Percentiles rank a stretch among this genome's conserved stretches.
Evolutionary conservation across 1,139 yeast genomes (phyloP).

Genomic region (Suhomyces maxii): DNA sequence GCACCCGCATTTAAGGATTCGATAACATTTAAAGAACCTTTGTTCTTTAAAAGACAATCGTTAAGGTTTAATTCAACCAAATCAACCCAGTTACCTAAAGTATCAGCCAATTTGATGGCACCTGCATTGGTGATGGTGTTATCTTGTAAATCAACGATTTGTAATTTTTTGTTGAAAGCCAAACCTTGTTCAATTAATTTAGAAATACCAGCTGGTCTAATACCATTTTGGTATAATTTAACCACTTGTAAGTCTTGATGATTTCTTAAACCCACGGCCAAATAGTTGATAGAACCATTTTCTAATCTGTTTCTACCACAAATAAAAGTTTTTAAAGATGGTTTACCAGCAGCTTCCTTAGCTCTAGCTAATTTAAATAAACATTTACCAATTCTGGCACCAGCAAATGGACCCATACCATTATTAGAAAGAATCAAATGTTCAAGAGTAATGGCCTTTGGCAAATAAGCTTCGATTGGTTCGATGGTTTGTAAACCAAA

Average conservation of each 20-base stretch:
- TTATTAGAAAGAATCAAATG: conserved; percentile 89
- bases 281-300: conserved; percentile 82
- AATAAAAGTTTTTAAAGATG: conserved; percentile 72
- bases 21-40: conserved; percentile 62
- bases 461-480: conserved; percentile 75
- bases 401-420: conserved; percentile 98
- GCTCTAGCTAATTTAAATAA: conserved; percentile 69
- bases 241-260: conserved; percentile 74
- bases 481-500: conserved; percentile 94
- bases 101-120: conserved; percentile 50
- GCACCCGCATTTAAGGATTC: conserved; percentile 46
- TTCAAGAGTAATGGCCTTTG: conserved; percentile 74
- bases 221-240: conserved; percentile 91
- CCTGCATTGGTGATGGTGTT: conserved; percentile 88
- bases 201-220: conserved; percentile 88
- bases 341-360: conserved; percentile 48
- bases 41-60: conserved; percentile 81
- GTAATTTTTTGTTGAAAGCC: conserved; percentile 55
- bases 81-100: conserved; percentile 50
- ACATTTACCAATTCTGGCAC: conserved; percentile 88
- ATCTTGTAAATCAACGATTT: conserved; percentile 85
- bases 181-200: conserved; percentile 75
- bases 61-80: conserved; percentile 80
- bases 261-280: conserved; percentile 73
- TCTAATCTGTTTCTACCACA: conserved; percentile 97